A percentile compares a stretch with the other conserved stretches of the same genome.
phyloP scores from a whole-genome alignment of 2,329 filamentous ascomycete species.

The Trichoderma harzianum region DNA sequence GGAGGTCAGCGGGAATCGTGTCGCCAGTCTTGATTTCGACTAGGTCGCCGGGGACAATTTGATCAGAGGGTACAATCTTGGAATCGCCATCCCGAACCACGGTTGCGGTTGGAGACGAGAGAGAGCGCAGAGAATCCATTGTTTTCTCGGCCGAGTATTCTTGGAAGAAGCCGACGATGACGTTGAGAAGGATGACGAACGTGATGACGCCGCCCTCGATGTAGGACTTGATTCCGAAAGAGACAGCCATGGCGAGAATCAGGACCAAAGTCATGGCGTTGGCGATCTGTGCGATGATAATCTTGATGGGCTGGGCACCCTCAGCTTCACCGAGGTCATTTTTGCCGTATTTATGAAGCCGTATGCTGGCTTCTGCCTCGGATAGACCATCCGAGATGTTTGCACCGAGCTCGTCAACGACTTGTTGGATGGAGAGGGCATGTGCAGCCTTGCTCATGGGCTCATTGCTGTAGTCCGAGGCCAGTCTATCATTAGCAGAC shows the following conservation, averaged over 20 bases:
- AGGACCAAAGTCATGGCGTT: slow-evolving; percentile 66
- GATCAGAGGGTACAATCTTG: slow-evolving; percentile 21
- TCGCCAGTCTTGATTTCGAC: background rate
- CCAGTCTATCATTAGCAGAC: background rate
- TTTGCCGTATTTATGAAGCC: background rate
- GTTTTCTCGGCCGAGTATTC: slow-evolving; percentile 48
- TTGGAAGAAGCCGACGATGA: slow-evolving; percentile 49
- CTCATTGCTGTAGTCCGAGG: background rate
- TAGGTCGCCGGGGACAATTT: background rate
- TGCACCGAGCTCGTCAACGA: background rate
- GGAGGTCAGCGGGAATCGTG: background rate
- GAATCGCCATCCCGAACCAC: slow-evolving; percentile 42
- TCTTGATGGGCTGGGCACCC: slow-evolving; percentile 59
- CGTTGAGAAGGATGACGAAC: slow-evolving; percentile 56
- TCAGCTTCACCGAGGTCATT: slow-evolving; percentile 40
- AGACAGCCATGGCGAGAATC: slow-evolving; percentile 40
- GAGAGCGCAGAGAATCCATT: slow-evolving; percentile 45
- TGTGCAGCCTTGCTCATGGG: background rate
- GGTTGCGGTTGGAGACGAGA: slow-evolving; percentile 43
- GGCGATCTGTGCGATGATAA: slow-evolving; percentile 62
- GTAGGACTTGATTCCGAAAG: background rate
- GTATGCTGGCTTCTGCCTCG: background rate
- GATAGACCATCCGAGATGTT: background rate
- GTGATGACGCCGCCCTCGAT: slow-evolving; percentile 23
- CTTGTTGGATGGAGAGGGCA: background rate